These are phyloP conservation scores for Zygnema circumcarinatum DNA, from an alignment of 139 green algal species.

Conservation along the genomic window DNA sequence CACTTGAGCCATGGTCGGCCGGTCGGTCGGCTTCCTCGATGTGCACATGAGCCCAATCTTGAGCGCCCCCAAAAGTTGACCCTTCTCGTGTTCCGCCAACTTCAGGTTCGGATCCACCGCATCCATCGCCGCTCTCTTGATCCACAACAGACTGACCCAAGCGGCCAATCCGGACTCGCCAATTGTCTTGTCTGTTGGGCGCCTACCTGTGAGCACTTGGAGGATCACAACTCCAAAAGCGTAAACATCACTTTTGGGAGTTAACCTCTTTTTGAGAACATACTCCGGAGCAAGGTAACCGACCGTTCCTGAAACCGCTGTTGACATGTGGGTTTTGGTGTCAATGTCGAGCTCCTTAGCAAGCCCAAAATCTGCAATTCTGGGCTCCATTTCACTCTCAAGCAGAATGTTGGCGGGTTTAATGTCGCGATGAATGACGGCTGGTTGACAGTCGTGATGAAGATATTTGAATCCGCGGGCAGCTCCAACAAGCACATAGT, in stretches of 20 bases:
- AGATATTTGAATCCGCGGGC: constrained; percentile 35
- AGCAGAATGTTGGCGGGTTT: constrained; percentile 37
- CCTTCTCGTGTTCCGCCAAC: not conserved
- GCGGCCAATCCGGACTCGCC: not conserved
- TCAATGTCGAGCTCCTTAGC: constrained; percentile 10
- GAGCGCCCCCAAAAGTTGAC: constrained; percentile 9
- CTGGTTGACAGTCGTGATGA: constrained; percentile 20
- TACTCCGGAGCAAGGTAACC: constrained; percentile 43
- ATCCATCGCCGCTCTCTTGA: not conserved
- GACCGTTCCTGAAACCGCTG: constrained; percentile 3
- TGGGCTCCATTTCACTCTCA: not conserved
- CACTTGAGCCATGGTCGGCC: constrained; percentile 32
- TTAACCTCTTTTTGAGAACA: not conserved
- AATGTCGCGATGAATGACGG: constrained; percentile 34
- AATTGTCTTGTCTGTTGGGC: constrained; percentile 1
- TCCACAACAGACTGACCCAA: constrained; percentile 15
- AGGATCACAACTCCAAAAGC: constrained; percentile 37
- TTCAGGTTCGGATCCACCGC: not conserved
- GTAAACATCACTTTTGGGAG: constrained; percentile 21
- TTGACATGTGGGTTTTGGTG: constrained; percentile 20
- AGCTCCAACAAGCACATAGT: constrained; percentile 3
- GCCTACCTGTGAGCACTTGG: constrained; percentile 21
- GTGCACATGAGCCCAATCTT: constrained; percentile 30
- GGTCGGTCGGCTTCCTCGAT: constrained; percentile 2
- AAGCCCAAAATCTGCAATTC: constrained; percentile 42